phyloP scores from a whole-genome alignment of 2,329 filamentous ascomycete species.

The Phialophora expanda region DNA sequence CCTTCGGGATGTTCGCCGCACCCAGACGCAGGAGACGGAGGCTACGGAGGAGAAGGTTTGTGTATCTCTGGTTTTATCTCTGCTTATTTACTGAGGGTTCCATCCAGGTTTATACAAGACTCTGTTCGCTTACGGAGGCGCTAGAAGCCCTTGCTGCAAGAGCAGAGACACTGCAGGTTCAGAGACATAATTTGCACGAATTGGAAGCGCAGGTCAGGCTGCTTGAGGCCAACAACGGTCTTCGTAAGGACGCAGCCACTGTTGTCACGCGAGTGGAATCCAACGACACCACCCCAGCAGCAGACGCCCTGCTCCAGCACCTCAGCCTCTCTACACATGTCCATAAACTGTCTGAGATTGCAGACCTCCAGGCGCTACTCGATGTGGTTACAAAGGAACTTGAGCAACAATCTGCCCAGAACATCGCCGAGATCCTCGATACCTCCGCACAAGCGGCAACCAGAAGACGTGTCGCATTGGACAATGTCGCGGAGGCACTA shows the following conservation, averaged over 20 bases:
- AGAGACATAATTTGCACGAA: slow-evolving; percentile 14
- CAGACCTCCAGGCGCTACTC: not conserved
- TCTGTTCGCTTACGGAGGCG: slow-evolving; percentile 22
- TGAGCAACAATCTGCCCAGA: slow-evolving; percentile 8
- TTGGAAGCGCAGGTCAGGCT: not conserved
- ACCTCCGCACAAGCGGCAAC: slow-evolving; percentile 12
- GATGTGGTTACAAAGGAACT: not conserved
- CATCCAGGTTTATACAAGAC: slow-evolving; percentile 20
- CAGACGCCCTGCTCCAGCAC: slow-evolving; percentile 20
- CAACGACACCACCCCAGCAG: slow-evolving; percentile 10
- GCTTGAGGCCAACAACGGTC: slow-evolving; percentile 1
- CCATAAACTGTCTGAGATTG: not conserved
- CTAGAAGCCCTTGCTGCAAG: slow-evolving; percentile 16
- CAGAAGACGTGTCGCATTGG: slow-evolving; percentile 7
- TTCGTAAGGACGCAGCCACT: not conserved
- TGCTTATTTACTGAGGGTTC: not conserved
- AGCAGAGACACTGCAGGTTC: slow-evolving; percentile 27
- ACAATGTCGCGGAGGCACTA: slow-evolving; percentile 5
- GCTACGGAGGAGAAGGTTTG: slow-evolving; percentile 15
- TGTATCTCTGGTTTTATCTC: not conserved
- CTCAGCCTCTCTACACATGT: slow-evolving; percentile 12
- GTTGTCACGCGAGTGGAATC: not conserved
- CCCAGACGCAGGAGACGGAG: slow-evolving; percentile 7
- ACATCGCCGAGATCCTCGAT: slow-evolving; percentile 13
- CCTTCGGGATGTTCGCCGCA: slow-evolving; percentile 10